A percentile compares a stretch with the other conserved stretches of the same genome.
Evolutionary conservation across 2,329 filamentous ascomycete genomes (phyloP).

Genomic region (Elsinoe batatas): DNA sequence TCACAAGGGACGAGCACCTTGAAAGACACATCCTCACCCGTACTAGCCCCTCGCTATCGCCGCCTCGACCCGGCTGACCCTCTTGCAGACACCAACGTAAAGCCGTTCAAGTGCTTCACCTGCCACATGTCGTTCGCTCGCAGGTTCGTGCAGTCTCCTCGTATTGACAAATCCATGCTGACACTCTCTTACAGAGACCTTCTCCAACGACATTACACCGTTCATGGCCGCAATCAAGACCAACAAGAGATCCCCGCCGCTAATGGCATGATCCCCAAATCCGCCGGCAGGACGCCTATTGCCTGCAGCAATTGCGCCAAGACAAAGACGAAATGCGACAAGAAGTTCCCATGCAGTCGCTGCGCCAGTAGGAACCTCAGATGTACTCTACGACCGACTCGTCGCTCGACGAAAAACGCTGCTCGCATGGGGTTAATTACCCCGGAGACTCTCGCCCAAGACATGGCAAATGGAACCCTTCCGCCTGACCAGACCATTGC

Average conservation of each 20-base stretch:
- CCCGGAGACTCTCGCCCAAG: slow-evolving; percentile 17
- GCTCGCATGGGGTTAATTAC: slow-evolving; percentile 25
- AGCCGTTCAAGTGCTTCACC: slow-evolving; percentile 46
- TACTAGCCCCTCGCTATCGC: slow-evolving; percentile 24
- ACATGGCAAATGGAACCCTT: slow-evolving; percentile 16
- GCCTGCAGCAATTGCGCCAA: slow-evolving; percentile 46
- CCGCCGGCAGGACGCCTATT: slow-evolving; percentile 42
- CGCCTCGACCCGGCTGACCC: neutral
- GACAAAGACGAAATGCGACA: slow-evolving; percentile 46
- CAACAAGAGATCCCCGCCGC: slow-evolving; percentile 39
- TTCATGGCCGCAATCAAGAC: slow-evolving; percentile 42
- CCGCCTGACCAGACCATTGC: slow-evolving; percentile 17
- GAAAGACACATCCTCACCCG: slow-evolving; percentile 44
- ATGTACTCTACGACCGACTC: slow-evolving; percentile 39
- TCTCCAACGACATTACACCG: slow-evolving; percentile 42
- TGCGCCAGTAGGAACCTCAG: slow-evolving; percentile 41
- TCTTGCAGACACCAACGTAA: slow-evolving; percentile 42
- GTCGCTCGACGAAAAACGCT: slow-evolving; percentile 38
- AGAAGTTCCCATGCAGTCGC: slow-evolving; percentile 45
- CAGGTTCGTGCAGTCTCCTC: slow-evolving; percentile 27
- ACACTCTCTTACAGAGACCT: slow-evolving; percentile 33
- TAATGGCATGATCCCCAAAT: slow-evolving; percentile 43
- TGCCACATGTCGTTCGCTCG: slow-evolving; percentile 47
- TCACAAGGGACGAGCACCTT: slow-evolving; percentile 44
- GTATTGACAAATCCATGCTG: slow-evolving; percentile 12